Percentiles rank a stretch among this genome's conserved stretches.
Evolutionary conservation across 345 rosid genomes (phyloP).

Genomic region (Clarkia xantiana): DNA sequence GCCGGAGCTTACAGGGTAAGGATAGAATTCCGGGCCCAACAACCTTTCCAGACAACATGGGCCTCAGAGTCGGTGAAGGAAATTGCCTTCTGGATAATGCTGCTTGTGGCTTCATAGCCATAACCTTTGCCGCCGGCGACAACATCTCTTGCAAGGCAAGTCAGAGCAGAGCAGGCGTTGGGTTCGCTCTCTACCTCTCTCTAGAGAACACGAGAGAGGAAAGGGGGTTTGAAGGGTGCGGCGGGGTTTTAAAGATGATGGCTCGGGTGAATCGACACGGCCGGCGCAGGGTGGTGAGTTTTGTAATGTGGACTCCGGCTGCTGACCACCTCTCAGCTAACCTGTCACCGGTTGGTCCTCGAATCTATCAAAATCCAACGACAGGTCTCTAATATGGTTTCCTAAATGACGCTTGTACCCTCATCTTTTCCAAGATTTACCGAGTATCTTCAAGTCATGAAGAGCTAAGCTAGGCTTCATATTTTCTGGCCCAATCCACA

Average conservation of each 20-base stretch:
- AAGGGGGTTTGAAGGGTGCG: neutral
- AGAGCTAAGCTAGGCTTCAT: too few species aligned
- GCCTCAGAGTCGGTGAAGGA: conserved; percentile 9
- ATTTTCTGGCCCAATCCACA: too few species aligned
- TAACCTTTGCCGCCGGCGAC: conserved; percentile 2
- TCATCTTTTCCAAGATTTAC: too few species aligned
- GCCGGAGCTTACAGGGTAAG: conserved; percentile 18
- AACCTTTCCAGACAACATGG: neutral
- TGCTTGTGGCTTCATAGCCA: conserved; percentile 1
- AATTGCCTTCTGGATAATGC: neutral
- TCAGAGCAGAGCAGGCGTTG: neutral
- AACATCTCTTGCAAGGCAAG: neutral
- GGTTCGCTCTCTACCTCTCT: conserved; percentile 1
- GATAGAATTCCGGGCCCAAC: conserved; percentile 3
- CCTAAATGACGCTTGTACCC: too few species aligned
- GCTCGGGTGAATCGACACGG: neutral
- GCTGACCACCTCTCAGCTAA: too few species aligned
- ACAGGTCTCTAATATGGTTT: too few species aligned
- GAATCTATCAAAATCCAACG: too few species aligned
- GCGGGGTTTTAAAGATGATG: neutral
- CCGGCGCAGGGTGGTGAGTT: too few species aligned
- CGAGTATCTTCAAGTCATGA: too few species aligned
- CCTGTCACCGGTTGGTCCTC: too few species aligned
- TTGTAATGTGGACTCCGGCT: too few species aligned
- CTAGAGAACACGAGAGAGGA: neutral